A percentile compares a stretch with the other conserved stretches of the same genome.
phyloP scores from a whole-genome alignment of 2,329 filamentous ascomycete genomes.

The Colletotrichum sp. region DNA sequence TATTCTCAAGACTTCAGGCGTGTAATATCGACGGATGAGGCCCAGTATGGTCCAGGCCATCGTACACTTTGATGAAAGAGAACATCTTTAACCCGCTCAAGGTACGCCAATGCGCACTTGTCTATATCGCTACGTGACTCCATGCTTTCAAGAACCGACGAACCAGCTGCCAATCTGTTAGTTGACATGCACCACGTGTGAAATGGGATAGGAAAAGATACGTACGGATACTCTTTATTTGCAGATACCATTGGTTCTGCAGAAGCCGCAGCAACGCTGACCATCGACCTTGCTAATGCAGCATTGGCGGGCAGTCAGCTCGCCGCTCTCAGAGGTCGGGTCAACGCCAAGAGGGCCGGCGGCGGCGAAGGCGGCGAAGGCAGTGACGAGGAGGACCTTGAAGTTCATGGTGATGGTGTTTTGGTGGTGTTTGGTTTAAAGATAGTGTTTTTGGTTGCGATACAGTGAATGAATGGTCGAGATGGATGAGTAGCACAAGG shows the following conservation, averaged over 20 bases:
- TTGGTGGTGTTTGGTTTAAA: neutral
- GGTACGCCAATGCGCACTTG: too few species aligned
- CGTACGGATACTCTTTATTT: neutral
- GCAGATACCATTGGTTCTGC: neutral
- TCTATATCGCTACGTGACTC: neutral
- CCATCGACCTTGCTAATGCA: neutral
- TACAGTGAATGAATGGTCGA: neutral
- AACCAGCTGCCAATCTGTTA: neutral
- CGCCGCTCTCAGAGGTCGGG: neutral
- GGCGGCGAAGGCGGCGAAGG: neutral
- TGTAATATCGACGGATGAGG: neutral
- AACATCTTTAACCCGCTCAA: too few species aligned
- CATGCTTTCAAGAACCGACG: neutral
- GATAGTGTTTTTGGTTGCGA: neutral
- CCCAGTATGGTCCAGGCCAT: neutral
- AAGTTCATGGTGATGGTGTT: neutral
- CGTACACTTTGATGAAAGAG: neutral
- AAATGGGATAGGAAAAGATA: accelerated
- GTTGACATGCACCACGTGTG: neutral
- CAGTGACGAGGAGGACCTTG: neutral
- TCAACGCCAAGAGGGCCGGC: neutral
- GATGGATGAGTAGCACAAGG: neutral
- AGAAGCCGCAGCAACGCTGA: neutral
- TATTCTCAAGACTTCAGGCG: neutral
- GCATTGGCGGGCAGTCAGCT: neutral